Base-by-base conservation (phyloP, 73 alveolate species). In the Paramecium octaurelia region DNA sequence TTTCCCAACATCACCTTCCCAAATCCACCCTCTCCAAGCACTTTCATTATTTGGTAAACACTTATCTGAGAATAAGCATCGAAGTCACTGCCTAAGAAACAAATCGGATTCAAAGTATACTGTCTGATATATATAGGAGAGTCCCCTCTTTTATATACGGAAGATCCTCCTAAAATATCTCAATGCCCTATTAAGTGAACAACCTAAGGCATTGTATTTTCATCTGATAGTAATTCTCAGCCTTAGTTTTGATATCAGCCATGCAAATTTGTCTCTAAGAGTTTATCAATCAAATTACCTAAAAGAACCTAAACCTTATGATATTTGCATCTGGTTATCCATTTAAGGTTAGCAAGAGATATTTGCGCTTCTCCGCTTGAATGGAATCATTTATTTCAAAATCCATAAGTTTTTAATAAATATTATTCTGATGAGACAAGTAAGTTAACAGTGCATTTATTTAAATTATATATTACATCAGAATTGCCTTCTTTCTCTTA, bases 1-100 rank as follows among this genome's bases (percentile, higher is more conserved):
- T 92, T 95, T 0, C 99, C 99, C 59, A 95, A 92, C 88, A 96
- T 93, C 2, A 98, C 99, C 93, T 97, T 98, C 42, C 99, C 99
- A 93, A 97, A 97, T 23, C 99, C 99, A 9, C 99, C 99, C 38
- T 97, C 97, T 2, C 99, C 99, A 43, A 98, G 58, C 57, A 94
- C 97, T 50, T 95, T 94, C 16, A 86, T 88, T 31, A 97, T 92
- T 31, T 95, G 77, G 92, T 98, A 98, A 31, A 70, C 46, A 11
- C 70, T 44, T 12, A 89, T 59, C 16, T 60, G 34, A 8, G 90
- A 70, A 23, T 77, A 64, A 12, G 94, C 71, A 44, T 89, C 94
- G 46, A 70, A 89, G 9, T 89, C 94, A 11, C 18, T 31, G 27
- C 75, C 91, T 75, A 38, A 42, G 69, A 54, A 27, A 23, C 27